Conservation (phyloP, 1,139 yeast species). For the Protomyces gravidus region DNA sequence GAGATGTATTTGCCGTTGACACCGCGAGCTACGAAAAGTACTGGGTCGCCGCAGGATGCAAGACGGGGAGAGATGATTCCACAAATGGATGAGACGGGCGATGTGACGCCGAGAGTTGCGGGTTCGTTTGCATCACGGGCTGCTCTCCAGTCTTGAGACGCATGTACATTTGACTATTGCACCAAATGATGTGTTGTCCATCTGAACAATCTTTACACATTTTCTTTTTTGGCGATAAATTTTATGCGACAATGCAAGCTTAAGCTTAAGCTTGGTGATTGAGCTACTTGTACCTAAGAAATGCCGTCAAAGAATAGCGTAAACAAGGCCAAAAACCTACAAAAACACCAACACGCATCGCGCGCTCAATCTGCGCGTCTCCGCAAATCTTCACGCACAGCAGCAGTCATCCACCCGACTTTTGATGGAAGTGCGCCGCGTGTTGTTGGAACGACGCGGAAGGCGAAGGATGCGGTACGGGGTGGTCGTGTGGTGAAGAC, state of each 20-base stretch:
- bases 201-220: too few species aligned
- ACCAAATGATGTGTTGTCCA: too few species aligned
- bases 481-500: slow-evolving; percentile 1
- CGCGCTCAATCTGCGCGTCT: background rate
- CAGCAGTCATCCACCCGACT: background rate
- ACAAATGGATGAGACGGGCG: too few species aligned
- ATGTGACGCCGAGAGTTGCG: too few species aligned
- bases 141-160: too few species aligned
- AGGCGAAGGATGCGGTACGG: background rate
- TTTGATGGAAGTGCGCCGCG: background rate
- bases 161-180: too few species aligned
- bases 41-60: too few species aligned
- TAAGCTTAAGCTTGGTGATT: background rate
- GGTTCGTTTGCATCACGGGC: too few species aligned
- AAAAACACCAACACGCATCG: background rate
- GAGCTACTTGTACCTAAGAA: too few species aligned
- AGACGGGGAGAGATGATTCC: too few species aligned
- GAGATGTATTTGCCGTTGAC: background rate
- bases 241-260: background rate
- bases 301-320: background rate
- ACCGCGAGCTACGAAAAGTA: background rate
- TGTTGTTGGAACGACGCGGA: background rate
- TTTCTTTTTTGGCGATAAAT: too few species aligned
- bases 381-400: background rate
- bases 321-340: background rate